Conservation (phyloP, 2,329 filamentous ascomycete species). For the Verticillium tricorpus region DNA sequence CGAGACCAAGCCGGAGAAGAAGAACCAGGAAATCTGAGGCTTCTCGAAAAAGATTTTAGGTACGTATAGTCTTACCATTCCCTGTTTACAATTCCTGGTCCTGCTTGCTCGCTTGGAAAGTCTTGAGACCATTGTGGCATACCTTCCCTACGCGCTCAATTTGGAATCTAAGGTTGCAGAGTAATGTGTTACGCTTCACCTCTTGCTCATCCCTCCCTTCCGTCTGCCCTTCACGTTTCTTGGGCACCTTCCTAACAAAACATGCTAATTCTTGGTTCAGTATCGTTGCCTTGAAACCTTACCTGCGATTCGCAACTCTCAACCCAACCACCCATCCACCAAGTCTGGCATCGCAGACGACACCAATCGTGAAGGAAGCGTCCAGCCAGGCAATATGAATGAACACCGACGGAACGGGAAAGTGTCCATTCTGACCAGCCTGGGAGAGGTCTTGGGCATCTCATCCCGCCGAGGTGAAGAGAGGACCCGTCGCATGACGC, state of each 20-base stretch:
- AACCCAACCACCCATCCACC: background rate
- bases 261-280: background rate
- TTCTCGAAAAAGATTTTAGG: background rate
- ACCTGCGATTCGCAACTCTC: background rate
- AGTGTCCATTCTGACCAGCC: background rate
- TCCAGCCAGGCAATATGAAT: background rate
- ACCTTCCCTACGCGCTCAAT: background rate
- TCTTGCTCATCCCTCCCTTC: constrained; percentile 1
- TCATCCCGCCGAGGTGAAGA: background rate
- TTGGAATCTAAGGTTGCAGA: too few species aligned
- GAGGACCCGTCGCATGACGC: background rate
- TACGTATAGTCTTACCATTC: background rate
- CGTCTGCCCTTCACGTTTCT: background rate
- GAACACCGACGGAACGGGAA: background rate
- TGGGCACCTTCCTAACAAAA: background rate
- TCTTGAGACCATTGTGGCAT: background rate
- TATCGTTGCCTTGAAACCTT: background rate
- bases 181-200: background rate
- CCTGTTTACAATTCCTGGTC: too few species aligned
- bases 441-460: background rate
- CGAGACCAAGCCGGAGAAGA: background rate
- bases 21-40: background rate
- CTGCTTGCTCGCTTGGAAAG: too few species aligned
- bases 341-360: background rate
- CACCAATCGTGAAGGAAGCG: background rate